A percentile compares a stretch with the other conserved stretches of the same genome.
phyloP scores from a whole-genome alignment of 2,329 filamentous ascomycete species.

The Pseudogymnoascus sp. region DNA sequence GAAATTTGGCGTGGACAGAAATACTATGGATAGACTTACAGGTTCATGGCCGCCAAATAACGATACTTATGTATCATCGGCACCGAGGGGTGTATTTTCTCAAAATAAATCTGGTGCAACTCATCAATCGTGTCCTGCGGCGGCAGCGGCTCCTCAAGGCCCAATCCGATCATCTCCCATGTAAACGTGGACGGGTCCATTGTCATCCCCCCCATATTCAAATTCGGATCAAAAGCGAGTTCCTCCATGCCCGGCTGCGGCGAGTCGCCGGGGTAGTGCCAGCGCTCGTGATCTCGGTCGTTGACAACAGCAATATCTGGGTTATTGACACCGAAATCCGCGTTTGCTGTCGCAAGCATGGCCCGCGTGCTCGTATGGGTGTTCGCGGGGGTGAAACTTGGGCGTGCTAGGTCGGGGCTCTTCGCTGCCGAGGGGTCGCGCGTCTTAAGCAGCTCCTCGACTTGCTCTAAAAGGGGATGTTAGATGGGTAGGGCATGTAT shows the following conservation, averaged over 20 bases:
- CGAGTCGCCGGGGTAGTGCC: conserved; percentile 48
- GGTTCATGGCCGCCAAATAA: conserved; percentile 81
- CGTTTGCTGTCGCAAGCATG: conserved; percentile 14
- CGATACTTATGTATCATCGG: conserved; percentile 87
- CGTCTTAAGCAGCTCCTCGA: conserved; percentile 81
- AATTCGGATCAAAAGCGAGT: conserved; percentile 46
- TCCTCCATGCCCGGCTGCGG: conserved; percentile 48
- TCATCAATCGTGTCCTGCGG: conserved; percentile 69
- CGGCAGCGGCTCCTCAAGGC: conserved; percentile 62
- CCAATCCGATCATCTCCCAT: conserved; percentile 74
- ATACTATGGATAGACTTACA: conserved; percentile 40
- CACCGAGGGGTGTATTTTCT: conserved; percentile 77
- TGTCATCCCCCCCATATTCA: conserved; percentile 40
- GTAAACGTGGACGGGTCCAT: conserved; percentile 52
- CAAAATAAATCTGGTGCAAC: conserved; percentile 69
- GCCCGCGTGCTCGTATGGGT: conserved; percentile 5
- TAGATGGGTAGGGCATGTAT: conserved; percentile 4
- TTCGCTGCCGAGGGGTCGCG: conserved; percentile 47
- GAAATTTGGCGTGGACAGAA: background rate
- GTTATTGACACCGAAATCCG: conserved; percentile 37
- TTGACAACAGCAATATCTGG: conserved; percentile 40
- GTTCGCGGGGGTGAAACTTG: conserved; percentile 16
- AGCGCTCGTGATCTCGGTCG: conserved; percentile 46
- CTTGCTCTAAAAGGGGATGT: conserved; percentile 59
- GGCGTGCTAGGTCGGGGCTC: conserved; percentile 16